Evolutionary conservation across 352 stramenopile genomes (phyloP).

Genomic region (Pythium insidiosum): DNA sequence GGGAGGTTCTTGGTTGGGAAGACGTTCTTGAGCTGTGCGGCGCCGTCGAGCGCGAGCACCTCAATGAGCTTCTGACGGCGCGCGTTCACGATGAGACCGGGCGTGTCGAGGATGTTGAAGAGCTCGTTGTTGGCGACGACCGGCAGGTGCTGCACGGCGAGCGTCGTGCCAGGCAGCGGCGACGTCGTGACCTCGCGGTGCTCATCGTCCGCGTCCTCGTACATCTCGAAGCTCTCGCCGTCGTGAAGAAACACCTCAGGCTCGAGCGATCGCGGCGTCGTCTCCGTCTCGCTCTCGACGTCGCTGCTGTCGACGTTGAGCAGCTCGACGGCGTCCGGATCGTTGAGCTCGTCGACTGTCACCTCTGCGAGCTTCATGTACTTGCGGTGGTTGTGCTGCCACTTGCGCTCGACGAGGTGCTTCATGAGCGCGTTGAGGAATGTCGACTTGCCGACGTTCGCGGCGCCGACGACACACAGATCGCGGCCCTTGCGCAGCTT

Average conservation of each 20-base stretch:
- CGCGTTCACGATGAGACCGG: slow-evolving; percentile 66
- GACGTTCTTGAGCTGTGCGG: slow-evolving; percentile 60
- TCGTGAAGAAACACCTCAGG: slow-evolving; percentile 38
- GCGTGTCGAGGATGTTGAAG: slow-evolving; percentile 79
- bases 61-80: slow-evolving; percentile 78
- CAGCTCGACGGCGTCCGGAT: slow-evolving; percentile 30
- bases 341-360: slow-evolving; percentile 37
- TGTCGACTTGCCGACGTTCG: slow-evolving; percentile 90
- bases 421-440: slow-evolving; percentile 90
- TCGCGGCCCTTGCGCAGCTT: slow-evolving; percentile 74
- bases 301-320: slow-evolving; percentile 48
- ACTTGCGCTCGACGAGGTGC: slow-evolving; percentile 71
- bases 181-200: slow-evolving; percentile 81
- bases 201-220: slow-evolving; percentile 58
- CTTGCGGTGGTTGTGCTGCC: slow-evolving; percentile 82
- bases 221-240: slow-evolving; percentile 56
- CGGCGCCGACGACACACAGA: slow-evolving; percentile 87
- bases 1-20: slow-evolving; percentile 71
- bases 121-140: slow-evolving; percentile 74
- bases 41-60: slow-evolving; percentile 56
- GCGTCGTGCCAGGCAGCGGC: slow-evolving; percentile 85
- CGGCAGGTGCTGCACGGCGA: slow-evolving; percentile 76
- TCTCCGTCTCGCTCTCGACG: slow-evolving; percentile 17
- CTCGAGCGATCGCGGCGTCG: slow-evolving; percentile 5
- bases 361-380: slow-evolving; percentile 74